Base-by-base conservation (phyloP, 441 rosid species). In the Dalechampia spathulata region DNA sequence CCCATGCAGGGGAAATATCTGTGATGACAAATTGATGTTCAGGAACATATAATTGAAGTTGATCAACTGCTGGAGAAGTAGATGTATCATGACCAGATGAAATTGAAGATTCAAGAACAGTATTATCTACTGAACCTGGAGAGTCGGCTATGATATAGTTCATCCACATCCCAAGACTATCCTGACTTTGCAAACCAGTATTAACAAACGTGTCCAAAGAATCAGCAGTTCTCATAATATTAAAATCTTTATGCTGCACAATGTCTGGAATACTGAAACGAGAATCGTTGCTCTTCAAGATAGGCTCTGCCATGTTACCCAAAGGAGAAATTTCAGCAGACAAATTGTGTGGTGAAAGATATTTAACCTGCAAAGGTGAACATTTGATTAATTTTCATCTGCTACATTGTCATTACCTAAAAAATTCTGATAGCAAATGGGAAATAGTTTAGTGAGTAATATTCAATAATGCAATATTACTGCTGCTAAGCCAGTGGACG, bases 161-260 rank as follows among this genome's bases (percentile, higher is more conserved):
- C 50, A 94, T 73, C 99, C 99, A 94, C 70, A 58, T 83, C 61
- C 97, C 92, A 74, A 90, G 83, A 80, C 95, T 86, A 56, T 87
- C 99, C 75, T 87, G 95, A 73, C 80, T 86, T 66, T 79, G 83
- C 65, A 78, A 69, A 69, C 87, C 79, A 43, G 78, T 78, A 66
- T 60, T 55, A 37, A 52, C 71, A 59, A 69, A 25, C 68, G 51
- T 62, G 62, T 74, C 75, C 73, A 51, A 28, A 12, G 74, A 30
- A 66, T 75, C 74, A 61, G 63, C 64, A 56, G 69, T 34, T 58
- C 66, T 69, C 41, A 53, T 39, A 45, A 58, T 60, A 52, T 13
- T 56, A 61, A 70, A 52, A 63, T 77, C 75, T 17, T 66, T 67
- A 49, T 62, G 55, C 64, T 52, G 82, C 20, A 52, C 43, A 57